Conservation (phyloP, 2,329 filamentous ascomycete genomes). For the Clarireedia monteithiana region DNA sequence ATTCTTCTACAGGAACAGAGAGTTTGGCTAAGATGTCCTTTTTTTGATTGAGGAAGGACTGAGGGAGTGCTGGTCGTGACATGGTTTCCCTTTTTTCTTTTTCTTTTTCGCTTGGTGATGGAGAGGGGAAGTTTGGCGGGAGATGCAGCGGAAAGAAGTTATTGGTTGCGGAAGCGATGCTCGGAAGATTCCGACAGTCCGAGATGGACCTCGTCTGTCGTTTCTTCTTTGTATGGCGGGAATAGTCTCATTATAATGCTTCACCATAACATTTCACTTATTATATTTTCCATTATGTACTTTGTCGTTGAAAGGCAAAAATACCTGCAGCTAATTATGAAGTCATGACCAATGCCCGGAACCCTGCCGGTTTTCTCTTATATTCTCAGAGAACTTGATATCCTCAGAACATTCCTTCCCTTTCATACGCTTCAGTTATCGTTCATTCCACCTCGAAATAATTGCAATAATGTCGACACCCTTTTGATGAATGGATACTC, state of each 20-base stretch:
- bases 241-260: no score
- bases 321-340: constrained; percentile 3
- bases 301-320: neutral
- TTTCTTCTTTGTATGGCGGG: neutral
- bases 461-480: neutral
- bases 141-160: neutral
- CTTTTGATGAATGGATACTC: neutral
- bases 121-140: neutral
- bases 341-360: constrained; percentile 1
- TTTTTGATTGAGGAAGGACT: constrained; percentile 55
- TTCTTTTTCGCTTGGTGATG: neutral
- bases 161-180: neutral
- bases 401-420: neutral
- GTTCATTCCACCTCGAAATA: neutral
- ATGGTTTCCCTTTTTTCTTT: neutral
- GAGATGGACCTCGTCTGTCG: neutral
- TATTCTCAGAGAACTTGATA: neutral
- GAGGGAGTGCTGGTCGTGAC: constrained; percentile 11
- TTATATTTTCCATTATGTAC: neutral
- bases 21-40: constrained; percentile 64
- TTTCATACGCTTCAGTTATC: neutral
- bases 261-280: neutral
- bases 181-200: neutral
- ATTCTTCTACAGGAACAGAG: constrained; percentile 58
- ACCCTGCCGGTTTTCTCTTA: neutral